Base-by-base conservation (phyloP, 306 rosid genomes). In the Dryas octopetala region DNA sequence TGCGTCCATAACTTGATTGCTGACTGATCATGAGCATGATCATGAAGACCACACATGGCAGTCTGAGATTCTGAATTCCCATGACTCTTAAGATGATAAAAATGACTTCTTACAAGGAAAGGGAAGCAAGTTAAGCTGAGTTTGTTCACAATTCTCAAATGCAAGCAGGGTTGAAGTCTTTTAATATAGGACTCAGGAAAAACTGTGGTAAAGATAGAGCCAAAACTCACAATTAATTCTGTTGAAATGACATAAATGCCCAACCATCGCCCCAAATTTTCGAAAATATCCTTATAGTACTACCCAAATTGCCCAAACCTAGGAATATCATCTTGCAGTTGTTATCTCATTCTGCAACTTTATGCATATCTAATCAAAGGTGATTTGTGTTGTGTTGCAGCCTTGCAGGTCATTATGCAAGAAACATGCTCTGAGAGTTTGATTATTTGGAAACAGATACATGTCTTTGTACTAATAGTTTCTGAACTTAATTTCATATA, bases 211-310 rank as follows among this genome's bases (percentile, higher is more conserved):
- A 77, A 81, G 80, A 81, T 79, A 78, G 80, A 74, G 85, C 85
- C 93, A 84, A 85, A 84, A 74, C 73, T 57, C 50, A 26, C 75
- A 55, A 82, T 82, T 80, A 53, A 66, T 48, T 68, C 38, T 54
- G 16, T 3, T 57, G 75, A 83, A 85, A 89, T 85, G 93, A 16
- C 96, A 17, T 8, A 82, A 84, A 15, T 89, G 83, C 82, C 94
- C 97, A 38, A 26, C 59, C 57, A 32, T 70, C 61, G 12, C 71
- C 55, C 19, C 5, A 16, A 54, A 71, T 78, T 81, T 83, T 38
- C 69, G 28, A 77, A 48, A 63, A 15, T 45, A 60, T 73, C 76
- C 38, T 53, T 74, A 32, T 70, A 46, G 23, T 40, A 55, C 64
- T 74, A 23, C 48, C 79, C 52, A 40, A 71, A 72, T 14, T 76